Conservation (phyloP, 208 protist genomes). For the Kentomonas sorsogonicus region DNA sequence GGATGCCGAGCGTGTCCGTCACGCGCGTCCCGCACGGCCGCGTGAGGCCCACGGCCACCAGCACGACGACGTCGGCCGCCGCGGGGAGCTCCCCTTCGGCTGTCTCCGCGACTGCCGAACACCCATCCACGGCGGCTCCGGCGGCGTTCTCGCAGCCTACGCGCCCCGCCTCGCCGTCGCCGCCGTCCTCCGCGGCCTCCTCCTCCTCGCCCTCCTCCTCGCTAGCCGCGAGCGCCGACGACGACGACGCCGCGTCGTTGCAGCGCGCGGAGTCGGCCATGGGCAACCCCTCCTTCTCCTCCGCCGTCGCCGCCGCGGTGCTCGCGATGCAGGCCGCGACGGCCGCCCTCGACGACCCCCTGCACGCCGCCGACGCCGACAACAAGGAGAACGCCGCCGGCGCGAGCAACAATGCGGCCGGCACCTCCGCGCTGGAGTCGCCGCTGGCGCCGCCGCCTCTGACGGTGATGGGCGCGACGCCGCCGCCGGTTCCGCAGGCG, state of each 20-base stretch:
- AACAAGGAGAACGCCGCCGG: background rate
- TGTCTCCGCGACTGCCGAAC: too few relatives aligned
- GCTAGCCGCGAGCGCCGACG: background rate
- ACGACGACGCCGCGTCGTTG: background rate
- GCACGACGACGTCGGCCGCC: background rate
- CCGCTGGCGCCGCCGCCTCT: background rate
- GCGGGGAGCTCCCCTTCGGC: too few relatives aligned
- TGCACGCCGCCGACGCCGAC: background rate
- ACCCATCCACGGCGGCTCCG: background rate
- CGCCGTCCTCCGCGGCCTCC: conserved; percentile 5
- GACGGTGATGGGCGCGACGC: too few relatives aligned
- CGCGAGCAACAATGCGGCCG: background rate
- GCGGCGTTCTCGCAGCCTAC: background rate
- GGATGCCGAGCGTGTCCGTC: too few relatives aligned
- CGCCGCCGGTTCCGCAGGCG: background rate
- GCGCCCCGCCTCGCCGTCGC: conserved; percentile 6
- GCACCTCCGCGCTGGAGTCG: background rate
- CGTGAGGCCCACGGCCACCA: too few relatives aligned
- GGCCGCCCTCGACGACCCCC: background rate
- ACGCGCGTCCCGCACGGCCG: too few relatives aligned
- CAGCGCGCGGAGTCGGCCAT: background rate
- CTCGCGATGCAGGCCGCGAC: background rate
- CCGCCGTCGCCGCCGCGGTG: background rate
- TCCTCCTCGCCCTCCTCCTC: background rate
- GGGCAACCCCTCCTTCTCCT: background rate